phyloP scores from a whole-genome alignment of 2,329 filamentous ascomycete genomes.

The Exserohilum turcica region DNA sequence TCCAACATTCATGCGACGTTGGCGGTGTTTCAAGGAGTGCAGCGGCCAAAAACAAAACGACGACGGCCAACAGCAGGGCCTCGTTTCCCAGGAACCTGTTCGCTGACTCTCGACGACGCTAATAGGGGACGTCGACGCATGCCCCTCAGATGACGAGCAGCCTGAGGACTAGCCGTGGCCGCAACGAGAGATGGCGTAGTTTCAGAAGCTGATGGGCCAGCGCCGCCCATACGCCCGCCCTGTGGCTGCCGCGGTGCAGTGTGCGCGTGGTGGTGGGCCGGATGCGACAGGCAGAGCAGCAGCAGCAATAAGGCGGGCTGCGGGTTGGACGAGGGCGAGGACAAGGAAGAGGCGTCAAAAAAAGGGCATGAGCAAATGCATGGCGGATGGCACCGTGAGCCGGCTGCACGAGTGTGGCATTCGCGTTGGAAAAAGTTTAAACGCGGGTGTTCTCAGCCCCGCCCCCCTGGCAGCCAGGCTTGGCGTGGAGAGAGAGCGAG shows the following conservation, averaged over 20 bases:
- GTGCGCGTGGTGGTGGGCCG: conserved; percentile 8
- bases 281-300: neutral
- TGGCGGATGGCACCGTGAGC: conserved; percentile 12
- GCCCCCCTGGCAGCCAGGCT: conserved; percentile 21
- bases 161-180: conserved; percentile 12
- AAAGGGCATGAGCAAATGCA: too few relatives aligned
- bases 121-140: conserved; percentile 11
- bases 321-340: too few relatives aligned
- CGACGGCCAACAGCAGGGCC: conserved; percentile 27
- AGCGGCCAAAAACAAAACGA: conserved; percentile 26
- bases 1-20: conserved; percentile 35
- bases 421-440: conserved; percentile 7
- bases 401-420: conserved; percentile 19
- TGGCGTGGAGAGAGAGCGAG: conserved; percentile 27
- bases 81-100: conserved; percentile 26
- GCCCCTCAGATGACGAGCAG: neutral
- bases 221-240: conserved; percentile 9
- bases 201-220: conserved; percentile 22
- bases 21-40: conserved; percentile 35
- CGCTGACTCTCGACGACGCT: conserved; percentile 11
- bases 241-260: too few relatives aligned
- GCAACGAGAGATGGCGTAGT: conserved; percentile 23
- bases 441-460: conserved; percentile 26
- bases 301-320: conserved; percentile 3
- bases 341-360: conserved; percentile 7